Conservation (phyloP, 129 eudicot genomes). For the Heracleum sosnowskyi region DNA sequence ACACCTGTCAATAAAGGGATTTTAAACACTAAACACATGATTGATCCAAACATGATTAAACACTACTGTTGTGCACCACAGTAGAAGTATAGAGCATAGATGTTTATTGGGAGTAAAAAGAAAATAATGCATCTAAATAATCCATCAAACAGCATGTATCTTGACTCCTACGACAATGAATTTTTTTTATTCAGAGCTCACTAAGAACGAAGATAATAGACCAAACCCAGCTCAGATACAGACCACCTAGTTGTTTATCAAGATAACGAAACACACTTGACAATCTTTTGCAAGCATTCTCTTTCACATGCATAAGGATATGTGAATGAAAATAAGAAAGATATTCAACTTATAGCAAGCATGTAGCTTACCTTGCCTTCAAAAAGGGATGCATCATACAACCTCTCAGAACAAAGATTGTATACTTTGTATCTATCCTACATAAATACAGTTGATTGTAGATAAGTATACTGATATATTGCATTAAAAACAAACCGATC, state of each 20-base stretch:
- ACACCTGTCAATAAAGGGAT: slow-evolving; percentile 43
- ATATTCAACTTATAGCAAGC: slow-evolving; percentile 8
- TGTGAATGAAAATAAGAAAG: background rate
- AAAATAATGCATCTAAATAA: background rate
- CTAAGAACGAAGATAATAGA: background rate
- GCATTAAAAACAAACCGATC: background rate
- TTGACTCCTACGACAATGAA: background rate
- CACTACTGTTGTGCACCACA: background rate
- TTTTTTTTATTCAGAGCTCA: background rate
- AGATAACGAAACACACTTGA: background rate
- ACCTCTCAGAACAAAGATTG: slow-evolving; percentile 94
- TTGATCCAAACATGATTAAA: background rate
- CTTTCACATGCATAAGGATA: slow-evolving; percentile 6
- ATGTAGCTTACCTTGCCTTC: slow-evolving; percentile 81
- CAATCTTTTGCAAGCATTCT: background rate
- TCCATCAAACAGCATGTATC: background rate
- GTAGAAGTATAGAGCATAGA: background rate
- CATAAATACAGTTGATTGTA: slow-evolving; percentile 13
- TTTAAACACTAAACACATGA: background rate
- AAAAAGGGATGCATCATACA: slow-evolving; percentile 89
- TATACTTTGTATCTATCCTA: slow-evolving; percentile 93
- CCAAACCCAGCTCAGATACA: background rate
- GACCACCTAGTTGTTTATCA: background rate
- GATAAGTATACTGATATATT: background rate
- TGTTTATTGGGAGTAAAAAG: background rate